Base-by-base conservation (phyloP, 2,329 filamentous ascomycete genomes). In the Alternaria brassicae region DNA sequence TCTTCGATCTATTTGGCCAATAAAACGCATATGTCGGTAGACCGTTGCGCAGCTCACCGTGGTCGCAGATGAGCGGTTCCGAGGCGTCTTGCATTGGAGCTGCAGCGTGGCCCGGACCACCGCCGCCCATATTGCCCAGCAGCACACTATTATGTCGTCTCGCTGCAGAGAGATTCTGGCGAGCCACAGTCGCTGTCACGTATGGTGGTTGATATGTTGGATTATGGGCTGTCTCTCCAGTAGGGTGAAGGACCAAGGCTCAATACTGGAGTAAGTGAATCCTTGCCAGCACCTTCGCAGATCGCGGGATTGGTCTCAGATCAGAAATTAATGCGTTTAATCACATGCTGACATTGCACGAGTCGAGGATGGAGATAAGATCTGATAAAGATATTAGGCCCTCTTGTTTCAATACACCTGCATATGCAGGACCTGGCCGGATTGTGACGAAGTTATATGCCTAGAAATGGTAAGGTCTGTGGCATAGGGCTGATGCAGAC, bases 401-500 rank as follows among this genome's bases (percentile, higher is more conserved):
- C 48, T 13, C 9, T 54, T 58, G 42, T 56, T 57, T 51, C 27
- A 34, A 32, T 41, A 42, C 48, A 60, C 44, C 13, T 62, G 57
- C 58, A 64, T 60, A 39, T 37, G 61, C 59, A 66, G 51, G 48
- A 56, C 50, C 34, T 34, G 53, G 52, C 41, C 47, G 41, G 56
- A 47, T 27, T 53, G 47, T 62, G 45, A 60, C 52, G 60, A 41
- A 47, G 62, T 32, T 47, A n/a, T 59, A 48, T 42, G 42, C 53
- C 57, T 41, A 51, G 61, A 49, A 60, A 58, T 56, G 55, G 53
- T 60, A 55, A 53, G 49, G 48, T 44, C 42, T 45, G 58, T 56
- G 42, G 30, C 36, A 47, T 72, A 70, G 65, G 70, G 71, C 70
- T 72, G 67, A 67, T 62, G 62, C 49, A 50, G 49, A 53, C 45